Evolutionary conservation across 164 flowering plant genomes (phyloP).

Genomic region (Akebia trifoliata): DNA sequence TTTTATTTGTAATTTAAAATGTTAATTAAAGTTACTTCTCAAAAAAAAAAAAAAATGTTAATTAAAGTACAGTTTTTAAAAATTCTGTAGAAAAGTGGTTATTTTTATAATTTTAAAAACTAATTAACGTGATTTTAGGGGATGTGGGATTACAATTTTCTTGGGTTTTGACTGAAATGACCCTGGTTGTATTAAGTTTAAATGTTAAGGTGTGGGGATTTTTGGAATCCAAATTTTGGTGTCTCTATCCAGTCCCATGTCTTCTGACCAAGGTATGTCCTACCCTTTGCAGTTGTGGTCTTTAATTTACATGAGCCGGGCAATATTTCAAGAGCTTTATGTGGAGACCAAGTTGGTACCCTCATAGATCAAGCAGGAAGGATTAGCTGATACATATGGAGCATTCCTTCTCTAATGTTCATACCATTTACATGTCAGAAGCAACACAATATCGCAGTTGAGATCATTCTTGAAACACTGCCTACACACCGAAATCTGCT

Average conservation of each 20-base stretch:
- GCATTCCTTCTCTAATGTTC: neutral
- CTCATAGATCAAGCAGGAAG: constrained; percentile 72
- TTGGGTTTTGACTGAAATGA: neutral
- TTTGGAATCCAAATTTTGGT: neutral
- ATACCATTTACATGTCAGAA: neutral
- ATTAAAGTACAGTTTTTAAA: no score
- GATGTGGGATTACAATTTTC: no score
- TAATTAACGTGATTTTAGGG: no score
- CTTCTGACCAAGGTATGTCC: neutral
- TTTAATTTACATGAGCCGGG: constrained; percentile 87
- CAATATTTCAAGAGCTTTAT: constrained; percentile 85
- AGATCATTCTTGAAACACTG: neutral
- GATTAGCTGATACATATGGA: constrained; percentile 30
- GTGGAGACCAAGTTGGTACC: constrained; percentile 87
- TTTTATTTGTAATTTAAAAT: no score
- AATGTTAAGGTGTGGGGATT: no score
- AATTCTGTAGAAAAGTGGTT: no score
- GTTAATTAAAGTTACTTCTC: no score
- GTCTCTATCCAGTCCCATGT: neutral
- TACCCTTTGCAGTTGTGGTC: constrained; percentile 52
- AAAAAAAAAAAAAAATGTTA: no score
- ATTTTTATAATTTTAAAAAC: no score
- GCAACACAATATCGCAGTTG: no score
- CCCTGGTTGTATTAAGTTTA: neutral
- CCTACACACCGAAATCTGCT: neutral